Evolutionary conservation across 2,329 filamentous ascomycete genomes (phyloP), one percentile per base, ranked within the genome.

Genomic region (Bipolaris cookei): DNA sequence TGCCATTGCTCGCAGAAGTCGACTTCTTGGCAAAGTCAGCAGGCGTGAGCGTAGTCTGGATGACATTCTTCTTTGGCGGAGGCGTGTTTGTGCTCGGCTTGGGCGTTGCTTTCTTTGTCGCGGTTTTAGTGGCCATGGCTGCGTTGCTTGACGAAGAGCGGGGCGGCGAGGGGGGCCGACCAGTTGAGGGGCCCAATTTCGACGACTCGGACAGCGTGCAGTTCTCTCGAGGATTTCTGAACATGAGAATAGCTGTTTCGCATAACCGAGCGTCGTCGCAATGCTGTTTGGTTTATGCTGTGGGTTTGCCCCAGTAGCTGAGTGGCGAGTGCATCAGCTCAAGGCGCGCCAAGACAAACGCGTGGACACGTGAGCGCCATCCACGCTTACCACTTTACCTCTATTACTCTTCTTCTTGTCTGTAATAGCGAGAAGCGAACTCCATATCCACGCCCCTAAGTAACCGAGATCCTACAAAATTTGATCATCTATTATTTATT

Each of bases 171-270:
- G 83, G 83, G 28, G 82, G 73, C 55, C 83, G 79, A 42, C 83
- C 83, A 54, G 77, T 79, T 0, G 81, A 83, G 5, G 81, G 81
- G 41, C 75, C 66, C 23, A 78, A 42, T 59, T 71, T 70, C 16
- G 69, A 70, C 43, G 71, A 65, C 23, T 72, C 67, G n/a, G 74
- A 61, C 28, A 73, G 67, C 38, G 68, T 56, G 30, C 66, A 67
- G 57, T 81, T 80, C 56, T 84, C 79, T 72, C 83, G 77, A 44
- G 83, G 82, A 46, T 83, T 85, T 54, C 83, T 79, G 61, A 86
- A 85, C 83, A 85, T 85, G 21, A 47, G 35, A 3, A 21, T 16
- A 4, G 10, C 14, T 32, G 10, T 30, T 38, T 14, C 38, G 20
- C 44, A 48, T 54, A 11, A 7, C 28, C 23, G 30, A 28, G 18